Percentiles rank a stretch among this genome's conserved stretches.
phyloP scores from a whole-genome alignment of 2,329 filamentous ascomycete species.

The Hirsutella rhossiliensis region DNA sequence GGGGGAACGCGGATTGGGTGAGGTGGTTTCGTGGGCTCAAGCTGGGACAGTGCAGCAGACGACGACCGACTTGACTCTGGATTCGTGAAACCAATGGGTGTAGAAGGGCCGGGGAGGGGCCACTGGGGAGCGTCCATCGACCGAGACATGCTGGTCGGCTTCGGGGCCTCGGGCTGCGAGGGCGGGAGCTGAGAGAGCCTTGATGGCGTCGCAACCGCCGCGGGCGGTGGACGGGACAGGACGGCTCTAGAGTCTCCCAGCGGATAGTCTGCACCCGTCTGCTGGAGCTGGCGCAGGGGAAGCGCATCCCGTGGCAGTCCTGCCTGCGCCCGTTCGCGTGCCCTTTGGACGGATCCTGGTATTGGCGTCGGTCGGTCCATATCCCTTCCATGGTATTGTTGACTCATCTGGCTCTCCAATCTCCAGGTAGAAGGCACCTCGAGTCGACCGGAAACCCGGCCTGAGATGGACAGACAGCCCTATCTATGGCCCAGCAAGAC shows the following conservation, averaged over 20 bases:
- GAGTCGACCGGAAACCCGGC: conserved; percentile 8
- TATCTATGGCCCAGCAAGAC: not conserved
- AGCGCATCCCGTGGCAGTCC: conserved; percentile 16
- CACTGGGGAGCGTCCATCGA: conserved; percentile 42
- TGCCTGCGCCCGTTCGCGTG: conserved; percentile 39
- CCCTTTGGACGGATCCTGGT: conserved; percentile 40
- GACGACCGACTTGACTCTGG: conserved; percentile 25
- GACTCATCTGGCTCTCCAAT: conserved; percentile 35
- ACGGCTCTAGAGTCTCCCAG: not conserved
- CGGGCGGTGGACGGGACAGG: too few species aligned
- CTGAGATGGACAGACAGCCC: conserved; percentile 1
- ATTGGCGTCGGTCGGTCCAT: conserved; percentile 32
- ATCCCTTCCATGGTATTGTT: conserved; percentile 38
- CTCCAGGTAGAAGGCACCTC: not conserved
- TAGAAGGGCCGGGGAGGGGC: conserved; percentile 33
- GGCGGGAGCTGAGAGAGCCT: conserved; percentile 8
- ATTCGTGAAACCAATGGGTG: conserved; percentile 17
- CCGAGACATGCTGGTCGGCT: conserved; percentile 21
- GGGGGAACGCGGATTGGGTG: conserved; percentile 41
- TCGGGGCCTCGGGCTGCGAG: conserved; percentile 12
- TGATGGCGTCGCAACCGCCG: conserved; percentile 4
- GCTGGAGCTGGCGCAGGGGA: conserved; percentile 9
- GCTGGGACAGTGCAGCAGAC: conserved; percentile 34
- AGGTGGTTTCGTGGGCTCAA: conserved; percentile 36
- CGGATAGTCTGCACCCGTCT: conserved; percentile 6